Base-by-base conservation (phyloP, 768 basidiomycete genomes). In the Rhodotorula graminis region DNA sequence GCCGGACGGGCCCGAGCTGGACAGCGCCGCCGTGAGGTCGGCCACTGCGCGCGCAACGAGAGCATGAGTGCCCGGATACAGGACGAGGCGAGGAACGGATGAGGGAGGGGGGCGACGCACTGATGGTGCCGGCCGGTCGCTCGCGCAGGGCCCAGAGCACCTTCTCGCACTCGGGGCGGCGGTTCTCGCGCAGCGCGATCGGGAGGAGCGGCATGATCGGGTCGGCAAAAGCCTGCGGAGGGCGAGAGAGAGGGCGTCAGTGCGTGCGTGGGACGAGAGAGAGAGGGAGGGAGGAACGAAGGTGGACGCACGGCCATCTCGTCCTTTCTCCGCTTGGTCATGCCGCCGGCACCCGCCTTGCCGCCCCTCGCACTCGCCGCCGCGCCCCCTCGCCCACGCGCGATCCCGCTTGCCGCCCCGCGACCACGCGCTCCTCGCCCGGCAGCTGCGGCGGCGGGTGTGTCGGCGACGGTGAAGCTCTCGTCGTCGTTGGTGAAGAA, bases 201-300 rank as follows among this genome's bases (percentile, higher is more conserved):
- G 75, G 75, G 27, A 76, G 65, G 18, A 70, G 62, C 0, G 66
- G 64, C 40, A 76, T 55, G 47, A 76, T 56, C 5, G 68, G 65
- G 55, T 76, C 75, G 16, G 71, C 62, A 57, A 76, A 73, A 7
- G 74, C 71, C 74, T 74, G 61, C 12, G 37, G n/a, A n/a, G n/a
- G 9, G 37, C 37, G 37, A 4, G 37, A 9, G 9, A 9, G 37
- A 37, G 3, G 7, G 42, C 16, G 33, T 19, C 7, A 14, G 23
- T 11, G 31, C 33, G 14, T 47, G 40, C 25, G 16, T n/a, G n/a
- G n/a, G n/a, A n/a, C 46, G 56, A 18, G 21, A 2, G 15, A 21
- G 44, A n/a, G 49, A 10, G 9, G 56, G 25, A 31, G n/a, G 18
- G 19, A 19, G 9, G 15, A 19, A 15, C n/a, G 27, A 50, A 2